Evolutionary conservation across 352 stramenopile species (phyloP), one percentile per base, ranked within the genome.

Genomic region (Globisporangium paddicum): DNA sequence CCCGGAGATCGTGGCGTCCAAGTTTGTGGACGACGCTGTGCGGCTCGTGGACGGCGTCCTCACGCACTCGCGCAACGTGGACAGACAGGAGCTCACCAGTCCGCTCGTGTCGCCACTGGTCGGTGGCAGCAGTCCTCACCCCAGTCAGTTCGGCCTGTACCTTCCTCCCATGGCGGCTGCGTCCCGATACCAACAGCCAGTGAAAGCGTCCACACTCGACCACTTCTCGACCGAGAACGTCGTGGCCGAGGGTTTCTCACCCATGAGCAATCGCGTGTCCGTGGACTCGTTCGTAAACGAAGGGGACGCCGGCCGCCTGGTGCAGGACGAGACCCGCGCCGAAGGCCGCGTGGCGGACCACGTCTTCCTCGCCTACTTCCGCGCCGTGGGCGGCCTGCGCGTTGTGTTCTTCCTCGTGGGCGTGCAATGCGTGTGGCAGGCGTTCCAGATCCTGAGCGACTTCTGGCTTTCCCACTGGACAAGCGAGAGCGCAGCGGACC

Each of bases 341-440:
- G n/a, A 47, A 47, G 41, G 41, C 0, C 16, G 18, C 5, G n/a
- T 47, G 16, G 16, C 13, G 0, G 37, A 14, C 1, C 7, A 18
- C 13, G 37, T 44, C 8, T 28, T 13, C 14, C 8, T 1, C 2
- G 6, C 16, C 3, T 62, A 55, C 34, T 56, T 65, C 16, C n/a
- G 48, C 7, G 67, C 67, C 3, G 28, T 66, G n/a, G 67, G 67
- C n/a, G 60, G 63, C 0, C 60, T 71, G 0, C 42, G 30, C 1
- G 42, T 71, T 1, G 1, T 69, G 4, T 0, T 25, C 10, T 18
- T 61, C 1, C 19, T 75, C 0, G n/a, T 75, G 6, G 2, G 58
- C 1, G 66, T 72, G 9, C 95, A 92, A 57, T 48, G 66, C 4
- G 8, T 75, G 8, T 86, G 80, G 46, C 80, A 96, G 51, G 59